Evolutionary conservation across 176 grass and related monocot genomes (phyloP), one percentile per base, ranked within the genome.

Genomic region (Juncus effusus): DNA sequence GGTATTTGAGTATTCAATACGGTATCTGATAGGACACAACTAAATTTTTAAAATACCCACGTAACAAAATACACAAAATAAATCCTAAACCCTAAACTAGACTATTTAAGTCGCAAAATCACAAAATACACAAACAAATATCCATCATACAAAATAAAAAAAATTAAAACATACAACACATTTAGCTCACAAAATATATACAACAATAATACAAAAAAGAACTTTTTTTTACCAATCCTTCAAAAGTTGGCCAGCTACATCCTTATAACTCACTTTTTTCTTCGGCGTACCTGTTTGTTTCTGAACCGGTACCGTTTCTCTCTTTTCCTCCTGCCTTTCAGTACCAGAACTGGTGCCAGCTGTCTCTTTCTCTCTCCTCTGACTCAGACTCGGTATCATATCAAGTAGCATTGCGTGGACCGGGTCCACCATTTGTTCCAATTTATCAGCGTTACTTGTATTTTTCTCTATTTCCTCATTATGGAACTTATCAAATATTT

Each of bases 251-350:
- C 56, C 42, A 36, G 88, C 93, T 51, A 89, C 72, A 69, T 97
- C 88, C 59, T 92, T 92, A 60, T 97, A 97, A 5, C 93, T 92
- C 36, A 97, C 88, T 7, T 97, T 97, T 78, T 84, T 97, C 85
- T 89, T 92, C 64, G 81, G 79, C 13, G 75, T 41, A 59, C 51
- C 76, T 8, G 44, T 37, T 10, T 74, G 80, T 13, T 74, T 16
- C 4, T 62, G 63, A 47, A 56, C 60, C 63, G 76, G 41, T 19
- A 16, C 70, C 28, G 62, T 64, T 10, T 45, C 58, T 10, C 67
- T 35, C 70, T 69, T 54, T 45, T 60, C 56, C 0, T 42, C n/a
- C 6, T 67, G 63, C 5, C 36, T 64, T 49, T 74, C 38, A 16
- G 19, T 60, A 62, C 59, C 49, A 7, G 74, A 67, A 38, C 37